phyloP scores from a whole-genome alignment of 208 protist species.

The Trypanosoma vivax region DNA sequence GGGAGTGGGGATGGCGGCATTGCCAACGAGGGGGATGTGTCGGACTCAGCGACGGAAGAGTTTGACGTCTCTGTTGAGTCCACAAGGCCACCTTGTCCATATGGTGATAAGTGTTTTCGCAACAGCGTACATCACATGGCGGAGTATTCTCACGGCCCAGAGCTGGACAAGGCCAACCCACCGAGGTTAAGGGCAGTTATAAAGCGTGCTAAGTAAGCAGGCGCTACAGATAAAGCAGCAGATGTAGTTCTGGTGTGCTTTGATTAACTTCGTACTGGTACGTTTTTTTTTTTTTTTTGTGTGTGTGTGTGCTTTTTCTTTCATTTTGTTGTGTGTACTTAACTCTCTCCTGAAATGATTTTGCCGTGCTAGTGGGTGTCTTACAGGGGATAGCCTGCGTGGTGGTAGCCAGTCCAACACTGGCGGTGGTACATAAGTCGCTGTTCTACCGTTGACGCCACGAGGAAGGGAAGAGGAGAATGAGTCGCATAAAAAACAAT shows the following conservation, averaged over 20 bases:
- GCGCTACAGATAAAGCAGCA: not conserved
- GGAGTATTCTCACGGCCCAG: conserved; percentile 46
- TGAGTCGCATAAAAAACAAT: not conserved
- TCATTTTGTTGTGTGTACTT: conserved; percentile 16
- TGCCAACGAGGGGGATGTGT: conserved; percentile 29
- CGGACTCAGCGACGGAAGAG: conserved; percentile 56
- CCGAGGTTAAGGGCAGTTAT: conserved; percentile 6
- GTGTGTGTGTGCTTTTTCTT: too few relatives aligned
- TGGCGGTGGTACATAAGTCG: too few relatives aligned
- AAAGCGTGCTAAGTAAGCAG: not conserved
- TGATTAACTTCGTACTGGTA: not conserved
- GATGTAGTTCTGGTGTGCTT: too few relatives aligned
- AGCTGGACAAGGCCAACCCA: not conserved
- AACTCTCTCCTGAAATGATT: not conserved
- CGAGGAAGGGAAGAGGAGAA: too few relatives aligned
- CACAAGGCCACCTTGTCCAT: conserved; percentile 50
- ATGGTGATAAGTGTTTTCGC: conserved; percentile 61
- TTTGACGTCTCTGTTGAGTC: conserved; percentile 37
- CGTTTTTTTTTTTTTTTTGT: conserved; percentile 17
- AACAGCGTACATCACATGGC: conserved; percentile 52
- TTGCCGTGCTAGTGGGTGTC: not conserved
- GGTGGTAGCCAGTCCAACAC: too few relatives aligned
- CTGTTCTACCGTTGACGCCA: too few relatives aligned
- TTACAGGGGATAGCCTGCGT: too few relatives aligned
- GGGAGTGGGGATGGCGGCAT: not conserved